phyloP scores from a whole-genome alignment of 129 eudicot genomes.

The Ambrosia artemisiifolia region DNA sequence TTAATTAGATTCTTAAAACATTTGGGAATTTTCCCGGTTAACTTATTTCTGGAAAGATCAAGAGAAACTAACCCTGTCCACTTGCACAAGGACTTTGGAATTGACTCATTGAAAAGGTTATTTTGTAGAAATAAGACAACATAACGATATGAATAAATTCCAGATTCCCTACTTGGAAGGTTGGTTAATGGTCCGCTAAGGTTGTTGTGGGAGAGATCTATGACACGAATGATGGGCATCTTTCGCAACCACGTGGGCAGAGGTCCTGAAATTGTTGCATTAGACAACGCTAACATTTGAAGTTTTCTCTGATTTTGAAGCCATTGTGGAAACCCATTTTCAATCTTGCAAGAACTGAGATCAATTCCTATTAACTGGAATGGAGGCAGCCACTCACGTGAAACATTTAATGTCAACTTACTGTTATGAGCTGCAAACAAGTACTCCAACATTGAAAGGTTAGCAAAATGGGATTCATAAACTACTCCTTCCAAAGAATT shows the following conservation, averaged over 20 bases:
- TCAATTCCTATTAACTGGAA: not conserved
- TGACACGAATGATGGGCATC: not conserved
- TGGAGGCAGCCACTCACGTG: not conserved
- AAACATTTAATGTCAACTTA: not conserved
- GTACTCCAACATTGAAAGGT: not conserved
- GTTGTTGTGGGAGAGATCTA: constrained; percentile 23
- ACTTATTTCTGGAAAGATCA: not conserved
- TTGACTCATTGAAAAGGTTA: not conserved
- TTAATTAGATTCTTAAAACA: not conserved
- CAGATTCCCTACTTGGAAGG: not conserved
- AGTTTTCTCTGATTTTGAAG: constrained; percentile 1
- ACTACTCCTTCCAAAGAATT: not conserved
- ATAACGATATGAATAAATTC: not conserved
- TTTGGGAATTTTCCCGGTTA: not conserved
- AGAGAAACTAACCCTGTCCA: not conserved
- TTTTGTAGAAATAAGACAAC: not conserved
- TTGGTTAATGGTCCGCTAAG: not conserved
- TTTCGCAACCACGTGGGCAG: constrained; percentile 11
- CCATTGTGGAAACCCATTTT: constrained; percentile 24
- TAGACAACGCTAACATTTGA: not conserved
- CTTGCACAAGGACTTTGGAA: not conserved
- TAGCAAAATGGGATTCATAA: not conserved
- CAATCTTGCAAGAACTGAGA: not conserved
- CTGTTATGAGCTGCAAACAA: not conserved
- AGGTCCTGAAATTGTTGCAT: not conserved